phyloP scores from a whole-genome alignment of 2,329 filamentous ascomycete genomes.

The Fusarium sp. region DNA sequence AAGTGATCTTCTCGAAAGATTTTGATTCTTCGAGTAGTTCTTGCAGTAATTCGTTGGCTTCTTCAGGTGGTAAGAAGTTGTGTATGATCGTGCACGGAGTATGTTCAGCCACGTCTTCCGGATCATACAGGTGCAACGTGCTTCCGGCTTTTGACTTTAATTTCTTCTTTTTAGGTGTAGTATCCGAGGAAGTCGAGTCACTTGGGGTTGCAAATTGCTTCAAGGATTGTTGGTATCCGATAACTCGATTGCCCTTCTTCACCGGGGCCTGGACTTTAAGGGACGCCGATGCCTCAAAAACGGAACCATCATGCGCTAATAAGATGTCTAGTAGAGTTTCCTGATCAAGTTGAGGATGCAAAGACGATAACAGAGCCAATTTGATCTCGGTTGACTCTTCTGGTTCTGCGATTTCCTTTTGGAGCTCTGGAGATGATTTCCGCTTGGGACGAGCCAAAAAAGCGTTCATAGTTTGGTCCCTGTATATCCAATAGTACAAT shows the following conservation, averaged over 20 bases:
- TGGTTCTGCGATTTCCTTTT: conserved; percentile 48
- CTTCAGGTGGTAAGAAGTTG: conserved; percentile 78
- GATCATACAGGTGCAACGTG: conserved; percentile 84
- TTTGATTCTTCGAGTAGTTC: conserved; percentile 80
- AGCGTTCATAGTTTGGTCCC: conserved; percentile 59
- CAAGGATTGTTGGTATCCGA: conserved; percentile 71
- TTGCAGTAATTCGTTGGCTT: conserved; percentile 76
- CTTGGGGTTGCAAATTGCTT: conserved; percentile 54
- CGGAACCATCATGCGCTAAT: conserved; percentile 78
- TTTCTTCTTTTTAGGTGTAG: conserved; percentile 53
- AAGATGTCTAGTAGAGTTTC: conserved; percentile 80
- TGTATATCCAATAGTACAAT: background rate
- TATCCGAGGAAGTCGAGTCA: conserved; percentile 15
- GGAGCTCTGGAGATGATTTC: conserved; percentile 47
- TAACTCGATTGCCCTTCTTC: conserved; percentile 48
- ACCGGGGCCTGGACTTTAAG: conserved; percentile 50
- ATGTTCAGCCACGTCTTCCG: conserved; percentile 79
- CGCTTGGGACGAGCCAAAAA: conserved; percentile 65
- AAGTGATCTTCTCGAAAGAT: conserved; percentile 74
- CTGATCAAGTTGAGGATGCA: conserved; percentile 71
- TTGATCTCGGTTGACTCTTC: conserved; percentile 91
- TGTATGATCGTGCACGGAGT: conserved; percentile 93
- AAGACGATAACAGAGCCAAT: conserved; percentile 80
- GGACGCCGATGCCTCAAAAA: conserved; percentile 68
- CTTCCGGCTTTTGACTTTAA: conserved; percentile 76